phyloP scores from a whole-genome alignment of 768 basidiomycete genomes.

The Rhodotorula diobovata region DNA sequence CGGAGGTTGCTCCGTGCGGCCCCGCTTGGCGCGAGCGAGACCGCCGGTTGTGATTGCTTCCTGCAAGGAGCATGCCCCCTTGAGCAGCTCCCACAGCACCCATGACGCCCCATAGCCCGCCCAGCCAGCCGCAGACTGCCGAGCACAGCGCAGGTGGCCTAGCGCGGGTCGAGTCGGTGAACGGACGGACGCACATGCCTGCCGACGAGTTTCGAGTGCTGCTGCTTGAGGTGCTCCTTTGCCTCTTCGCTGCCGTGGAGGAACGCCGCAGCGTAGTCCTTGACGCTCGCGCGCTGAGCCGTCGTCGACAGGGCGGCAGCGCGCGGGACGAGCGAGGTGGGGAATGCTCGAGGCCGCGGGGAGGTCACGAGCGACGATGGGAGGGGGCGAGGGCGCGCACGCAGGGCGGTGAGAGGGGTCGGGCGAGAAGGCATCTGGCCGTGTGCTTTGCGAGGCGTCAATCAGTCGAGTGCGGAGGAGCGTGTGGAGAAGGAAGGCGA shows the following conservation, averaged over 20 bases:
- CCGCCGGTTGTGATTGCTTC: too few relatives aligned
- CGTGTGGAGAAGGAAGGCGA: background rate
- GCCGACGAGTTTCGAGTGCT: slow-evolving; percentile 83
- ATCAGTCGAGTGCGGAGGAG: background rate
- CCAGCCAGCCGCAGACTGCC: background rate
- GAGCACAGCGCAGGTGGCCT: too few relatives aligned
- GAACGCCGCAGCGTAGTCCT: slow-evolving; percentile 51
- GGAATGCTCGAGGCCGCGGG: background rate
- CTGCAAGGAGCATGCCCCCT: too few relatives aligned
- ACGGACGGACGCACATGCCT: slow-evolving; percentile 53
- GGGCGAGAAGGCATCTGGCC: background rate
- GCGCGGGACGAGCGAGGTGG: background rate
- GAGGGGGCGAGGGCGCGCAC: background rate
- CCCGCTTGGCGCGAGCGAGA: background rate
- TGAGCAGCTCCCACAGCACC: background rate
- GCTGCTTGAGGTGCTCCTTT: slow-evolving; percentile 67
- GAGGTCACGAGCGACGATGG: background rate
- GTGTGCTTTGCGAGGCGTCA: background rate
- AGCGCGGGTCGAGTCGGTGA: background rate
- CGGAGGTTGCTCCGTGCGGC: background rate
- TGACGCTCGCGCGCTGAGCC: slow-evolving; percentile 5
- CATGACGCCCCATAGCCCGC: background rate
- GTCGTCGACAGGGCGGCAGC: background rate
- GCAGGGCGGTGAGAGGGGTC: background rate
- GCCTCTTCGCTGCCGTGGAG: slow-evolving; percentile 93